Percentiles rank a stretch among this genome's conserved stretches.
Evolutionary conservation across 306 rosid genomes (phyloP).

Genomic region (Phaseolus lunatus): DNA sequence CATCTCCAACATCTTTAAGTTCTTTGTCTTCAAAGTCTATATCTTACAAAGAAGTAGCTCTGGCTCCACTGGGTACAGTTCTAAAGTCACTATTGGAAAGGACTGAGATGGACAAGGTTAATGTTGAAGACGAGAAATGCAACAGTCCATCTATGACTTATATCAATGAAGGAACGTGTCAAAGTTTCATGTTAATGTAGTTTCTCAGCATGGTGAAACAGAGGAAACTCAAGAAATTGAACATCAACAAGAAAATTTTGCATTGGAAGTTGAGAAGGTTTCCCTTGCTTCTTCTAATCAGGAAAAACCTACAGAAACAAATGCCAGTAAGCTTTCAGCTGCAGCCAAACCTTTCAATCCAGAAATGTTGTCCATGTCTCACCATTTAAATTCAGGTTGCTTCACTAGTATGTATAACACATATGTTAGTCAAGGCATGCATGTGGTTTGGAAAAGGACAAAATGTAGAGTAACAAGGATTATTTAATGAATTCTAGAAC

Average conservation of each 20-base stretch:
- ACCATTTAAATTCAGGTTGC: slow-evolving; percentile 58
- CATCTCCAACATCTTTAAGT: slow-evolving; percentile 59
- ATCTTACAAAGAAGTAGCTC: slow-evolving; percentile 96
- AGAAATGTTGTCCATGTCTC: slow-evolving; percentile 54
- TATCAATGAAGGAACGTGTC: slow-evolving; percentile 53
- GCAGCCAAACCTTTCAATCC: slow-evolving; percentile 95
- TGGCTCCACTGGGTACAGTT: slow-evolving; percentile 93
- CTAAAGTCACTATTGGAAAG: slow-evolving; percentile 66
- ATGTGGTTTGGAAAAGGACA: no score
- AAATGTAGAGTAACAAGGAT: no score
- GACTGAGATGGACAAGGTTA: slow-evolving; percentile 52
- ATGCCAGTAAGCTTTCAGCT: slow-evolving; percentile 93
- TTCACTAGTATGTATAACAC: slow-evolving; percentile 66
- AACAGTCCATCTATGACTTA: slow-evolving; percentile 40
- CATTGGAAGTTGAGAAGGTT: slow-evolving; percentile 58
- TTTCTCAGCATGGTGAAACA: slow-evolving; percentile 47
- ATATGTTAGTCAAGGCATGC: slow-evolving; percentile 68
- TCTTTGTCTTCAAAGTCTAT: slow-evolving; percentile 79
- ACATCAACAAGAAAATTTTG: slow-evolving; percentile 49
- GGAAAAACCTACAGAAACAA: slow-evolving; percentile 62
- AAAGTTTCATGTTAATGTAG: slow-evolving; percentile 49
- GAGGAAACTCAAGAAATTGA: slow-evolving; percentile 50
- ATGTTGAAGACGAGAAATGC: slow-evolving; percentile 53
- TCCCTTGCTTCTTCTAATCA: slow-evolving; percentile 53
- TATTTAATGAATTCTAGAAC: no score